phyloP scores from a whole-genome alignment of 768 basidiomycete species.

The Austroboletus eburneus region DNA sequence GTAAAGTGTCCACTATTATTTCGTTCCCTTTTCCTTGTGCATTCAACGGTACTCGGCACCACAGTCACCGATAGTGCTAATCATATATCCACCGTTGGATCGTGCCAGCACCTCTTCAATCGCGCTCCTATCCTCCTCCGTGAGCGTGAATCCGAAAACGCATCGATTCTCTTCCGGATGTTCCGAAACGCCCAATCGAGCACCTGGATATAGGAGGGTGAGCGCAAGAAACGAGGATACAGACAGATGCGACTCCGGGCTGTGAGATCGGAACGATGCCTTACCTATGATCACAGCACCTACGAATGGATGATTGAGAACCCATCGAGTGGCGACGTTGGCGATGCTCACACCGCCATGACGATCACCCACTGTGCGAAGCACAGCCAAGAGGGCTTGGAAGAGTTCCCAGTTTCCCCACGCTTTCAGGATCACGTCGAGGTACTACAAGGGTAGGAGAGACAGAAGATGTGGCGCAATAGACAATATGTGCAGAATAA shows the following conservation, averaged over 20 bases:
- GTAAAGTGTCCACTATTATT: too few relatives aligned
- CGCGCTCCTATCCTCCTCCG: slow-evolving; percentile 49
- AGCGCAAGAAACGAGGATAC: neutral
- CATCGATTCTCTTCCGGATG: slow-evolving; percentile 65
- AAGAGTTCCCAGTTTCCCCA: slow-evolving; percentile 81
- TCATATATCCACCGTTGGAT: slow-evolving; percentile 61
- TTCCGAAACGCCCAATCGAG: slow-evolving; percentile 70
- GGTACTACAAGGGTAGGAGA: slow-evolving; percentile 52
- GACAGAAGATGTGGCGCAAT: too few relatives aligned
- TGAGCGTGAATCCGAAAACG: slow-evolving; percentile 57
- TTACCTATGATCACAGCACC: slow-evolving; percentile 77
- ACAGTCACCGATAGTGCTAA: slow-evolving; percentile 73
- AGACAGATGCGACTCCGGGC: too few relatives aligned
- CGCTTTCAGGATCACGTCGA: slow-evolving; percentile 74
- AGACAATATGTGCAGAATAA: neutral
- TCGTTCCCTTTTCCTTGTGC: too few relatives aligned
- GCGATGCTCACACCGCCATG: slow-evolving; percentile 66
- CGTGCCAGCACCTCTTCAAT: slow-evolving; percentile 60
- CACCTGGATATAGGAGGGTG: slow-evolving; percentile 40
- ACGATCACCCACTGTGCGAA: slow-evolving; percentile 62
- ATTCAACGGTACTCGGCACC: slow-evolving; percentile 71
- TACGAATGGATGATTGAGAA: slow-evolving; percentile 71
- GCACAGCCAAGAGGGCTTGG: slow-evolving; percentile 55
- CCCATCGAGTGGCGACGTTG: slow-evolving; percentile 80
- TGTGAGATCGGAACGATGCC: neutral